Percentiles rank a stretch among this genome's conserved stretches.
Conservation (phyloP, 1,284 basidiomycete species). For the Schizophyllum amplum region DNA sequence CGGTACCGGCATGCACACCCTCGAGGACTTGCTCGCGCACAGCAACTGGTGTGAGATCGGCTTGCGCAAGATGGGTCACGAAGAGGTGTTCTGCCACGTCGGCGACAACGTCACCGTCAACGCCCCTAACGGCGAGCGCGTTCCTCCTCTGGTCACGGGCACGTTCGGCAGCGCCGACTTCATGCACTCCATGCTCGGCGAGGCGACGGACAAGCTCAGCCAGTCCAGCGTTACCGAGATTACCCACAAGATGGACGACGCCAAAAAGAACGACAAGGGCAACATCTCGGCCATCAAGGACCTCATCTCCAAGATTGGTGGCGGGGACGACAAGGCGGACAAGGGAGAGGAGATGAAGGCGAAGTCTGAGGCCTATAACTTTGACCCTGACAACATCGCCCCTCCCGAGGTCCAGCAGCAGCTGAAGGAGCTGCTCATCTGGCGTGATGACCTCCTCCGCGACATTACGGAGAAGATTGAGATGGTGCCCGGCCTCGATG, state of each 20-base stretch:
- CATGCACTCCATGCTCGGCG: constrained; percentile 39
- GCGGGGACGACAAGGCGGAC: constrained; percentile 41
- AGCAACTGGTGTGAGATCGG: constrained; percentile 76
- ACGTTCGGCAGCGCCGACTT: constrained; percentile 81
- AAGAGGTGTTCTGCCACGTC: constrained; percentile 79
- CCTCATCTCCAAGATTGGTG: constrained; percentile 47
- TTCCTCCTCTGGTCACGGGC: constrained; percentile 76
- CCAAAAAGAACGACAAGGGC: constrained; percentile 24
- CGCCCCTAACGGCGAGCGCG: constrained; percentile 58
- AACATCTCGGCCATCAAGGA: constrained; percentile 35
- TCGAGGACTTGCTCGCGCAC: constrained; percentile 76
- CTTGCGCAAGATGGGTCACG: constrained; percentile 64
- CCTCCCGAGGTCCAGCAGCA: constrained; percentile 66
- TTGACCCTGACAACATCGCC: constrained; percentile 50
- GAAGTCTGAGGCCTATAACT: constrained; percentile 44
- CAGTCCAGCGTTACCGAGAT: constrained; percentile 80
- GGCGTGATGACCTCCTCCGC: constrained; percentile 57
- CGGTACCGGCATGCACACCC: constrained; percentile 64
- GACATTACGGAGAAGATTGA: constrained; percentile 47
- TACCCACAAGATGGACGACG: constrained; percentile 56
- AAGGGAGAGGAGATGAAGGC: constrained; percentile 45
- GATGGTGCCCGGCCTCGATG: constrained; percentile 61
- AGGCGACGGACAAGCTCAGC: constrained; percentile 53
- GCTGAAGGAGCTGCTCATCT: constrained; percentile 63
- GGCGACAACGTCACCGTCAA: constrained; percentile 64